phyloP scores from a whole-genome alignment of 805 yeast genomes.

The Metschnikowia hibisci region DNA sequence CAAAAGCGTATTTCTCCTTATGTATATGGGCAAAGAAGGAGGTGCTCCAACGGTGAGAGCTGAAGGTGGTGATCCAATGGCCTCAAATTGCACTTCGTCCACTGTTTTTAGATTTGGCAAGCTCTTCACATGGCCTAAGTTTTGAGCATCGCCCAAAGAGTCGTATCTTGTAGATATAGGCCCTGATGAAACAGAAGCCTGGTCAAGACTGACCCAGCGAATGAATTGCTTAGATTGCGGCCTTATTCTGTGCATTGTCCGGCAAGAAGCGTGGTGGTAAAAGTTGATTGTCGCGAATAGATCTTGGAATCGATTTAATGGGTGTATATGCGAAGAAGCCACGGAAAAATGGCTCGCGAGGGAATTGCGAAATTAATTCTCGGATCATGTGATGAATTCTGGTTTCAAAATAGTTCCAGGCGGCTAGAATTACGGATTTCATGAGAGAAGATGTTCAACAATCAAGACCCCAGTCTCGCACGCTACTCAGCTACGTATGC shows the following conservation, averaged over 20 bases:
- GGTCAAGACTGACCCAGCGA: slow-evolving; percentile 2
- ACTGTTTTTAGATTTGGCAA: slow-evolving; percentile 18
- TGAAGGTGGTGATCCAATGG: slow-evolving; percentile 48
- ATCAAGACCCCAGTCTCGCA: too few species aligned
- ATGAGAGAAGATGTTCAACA: too few species aligned
- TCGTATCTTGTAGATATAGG: slow-evolving; percentile 7
- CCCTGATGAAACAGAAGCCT: slow-evolving; percentile 8
- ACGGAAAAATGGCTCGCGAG: neutral
- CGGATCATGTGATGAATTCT: too few species aligned
- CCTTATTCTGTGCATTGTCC: slow-evolving; percentile 1
- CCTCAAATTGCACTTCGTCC: slow-evolving; percentile 29
- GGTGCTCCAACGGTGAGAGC: slow-evolving; percentile 50
- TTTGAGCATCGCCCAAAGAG: slow-evolving; percentile 8
- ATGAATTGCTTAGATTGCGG: neutral
- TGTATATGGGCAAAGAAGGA: slow-evolving; percentile 53
- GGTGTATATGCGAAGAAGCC: neutral
- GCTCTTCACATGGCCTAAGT: slow-evolving; percentile 14
- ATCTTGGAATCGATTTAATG: neutral
- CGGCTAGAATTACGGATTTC: too few species aligned
- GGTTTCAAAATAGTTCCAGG: too few species aligned
- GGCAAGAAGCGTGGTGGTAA: neutral
- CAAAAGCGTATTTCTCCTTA: slow-evolving; percentile 48
- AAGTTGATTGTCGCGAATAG: slow-evolving; percentile 1
- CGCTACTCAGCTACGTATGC: slow-evolving; percentile 20
- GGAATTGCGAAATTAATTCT: neutral